Base-by-base conservation (phyloP, 2,329 filamentous ascomycete genomes). In the Clarireedia paspali region DNA sequence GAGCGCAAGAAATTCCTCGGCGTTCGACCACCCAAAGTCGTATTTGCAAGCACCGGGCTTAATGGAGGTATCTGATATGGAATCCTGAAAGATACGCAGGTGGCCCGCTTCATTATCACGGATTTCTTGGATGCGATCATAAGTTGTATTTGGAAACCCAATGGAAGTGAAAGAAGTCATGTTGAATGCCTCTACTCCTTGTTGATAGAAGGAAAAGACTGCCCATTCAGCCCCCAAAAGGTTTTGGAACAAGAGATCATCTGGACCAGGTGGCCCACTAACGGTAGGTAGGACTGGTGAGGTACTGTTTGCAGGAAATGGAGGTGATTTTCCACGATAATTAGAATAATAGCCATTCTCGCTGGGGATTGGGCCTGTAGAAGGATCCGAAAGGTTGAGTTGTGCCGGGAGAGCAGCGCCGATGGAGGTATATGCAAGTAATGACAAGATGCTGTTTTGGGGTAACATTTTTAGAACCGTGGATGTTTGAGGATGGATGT, bases 101-200 rank as follows among this genome's bases (percentile, higher is more conserved):
- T 76, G 73, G 3, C 74, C 73, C 17, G 73, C 73, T 63, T 76
- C 74, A 45, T 75, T 76, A 58, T 76, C 70, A 6, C 73, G 69
- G 52, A 76, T 76, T 57, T 75, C 69, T 56, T 60, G 58, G 42
- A 73, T 66, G 5, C 70, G 67, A 17, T 69, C 64, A 55, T 73
- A 73, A 30, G 74, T 76, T 4, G 61, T 71, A 47, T 74, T 71
- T 5, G 71, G 71, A 27, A 71, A 62, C 6, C 70, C 71, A 10
- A 69, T 49, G 1, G 62, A 56, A 0, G 65, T 68, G 59, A 76
- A 75, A 9, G 63, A 58, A 2, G 65, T 60, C 14, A 55, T 47
- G 42, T 71, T 73, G 67, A 75, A 76, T 2, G 57, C 56, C 53
- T 75, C 72, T 0, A 75, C 70, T 7, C 64, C 71, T 57, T 70